Conservation (phyloP, 2,329 filamentous ascomycete species). For the Cordyceps militaris region DNA sequence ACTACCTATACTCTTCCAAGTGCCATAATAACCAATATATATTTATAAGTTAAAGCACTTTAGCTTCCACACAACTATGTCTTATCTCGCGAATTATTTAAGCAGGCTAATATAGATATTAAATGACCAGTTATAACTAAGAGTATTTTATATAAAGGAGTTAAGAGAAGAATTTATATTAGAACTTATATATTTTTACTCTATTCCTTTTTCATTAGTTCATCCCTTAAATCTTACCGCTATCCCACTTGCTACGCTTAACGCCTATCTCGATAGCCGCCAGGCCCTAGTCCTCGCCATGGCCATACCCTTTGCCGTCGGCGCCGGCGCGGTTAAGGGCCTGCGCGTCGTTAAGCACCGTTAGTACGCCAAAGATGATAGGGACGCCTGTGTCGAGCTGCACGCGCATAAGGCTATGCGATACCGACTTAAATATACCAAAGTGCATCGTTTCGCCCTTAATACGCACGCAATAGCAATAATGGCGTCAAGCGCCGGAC, state of each 20-base stretch:
- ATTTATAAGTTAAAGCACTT: neutral
- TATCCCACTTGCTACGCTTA: constrained; percentile 81
- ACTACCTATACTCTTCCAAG: too few relatives aligned
- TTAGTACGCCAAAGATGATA: constrained; percentile 87
- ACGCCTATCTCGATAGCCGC: constrained; percentile 90
- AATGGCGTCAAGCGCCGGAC: constrained; percentile 86
- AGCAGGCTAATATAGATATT: too few relatives aligned
- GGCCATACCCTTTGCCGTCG: constrained; percentile 65
- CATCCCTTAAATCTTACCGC: constrained; percentile 52
- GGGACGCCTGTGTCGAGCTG: constrained; percentile 85
- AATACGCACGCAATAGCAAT: constrained; percentile 92
- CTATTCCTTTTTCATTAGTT: neutral
- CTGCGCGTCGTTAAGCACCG: constrained; percentile 82
- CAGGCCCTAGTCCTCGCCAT: constrained; percentile 92
- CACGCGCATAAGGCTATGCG: constrained; percentile 88
- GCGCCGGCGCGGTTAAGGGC: constrained; percentile 78
- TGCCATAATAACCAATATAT: neutral
- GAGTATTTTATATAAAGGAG: too few relatives aligned
- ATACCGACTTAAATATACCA: constrained; percentile 88
- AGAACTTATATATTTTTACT: neutral
- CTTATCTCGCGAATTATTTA: neutral
- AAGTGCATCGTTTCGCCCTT: constrained; percentile 99
- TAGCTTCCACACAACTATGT: constrained; percentile 6
- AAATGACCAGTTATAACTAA: too few relatives aligned
- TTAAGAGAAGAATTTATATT: too few relatives aligned